Base-by-base conservation (phyloP, 306 rosid genomes). In the Cucumis sativus region DNA sequence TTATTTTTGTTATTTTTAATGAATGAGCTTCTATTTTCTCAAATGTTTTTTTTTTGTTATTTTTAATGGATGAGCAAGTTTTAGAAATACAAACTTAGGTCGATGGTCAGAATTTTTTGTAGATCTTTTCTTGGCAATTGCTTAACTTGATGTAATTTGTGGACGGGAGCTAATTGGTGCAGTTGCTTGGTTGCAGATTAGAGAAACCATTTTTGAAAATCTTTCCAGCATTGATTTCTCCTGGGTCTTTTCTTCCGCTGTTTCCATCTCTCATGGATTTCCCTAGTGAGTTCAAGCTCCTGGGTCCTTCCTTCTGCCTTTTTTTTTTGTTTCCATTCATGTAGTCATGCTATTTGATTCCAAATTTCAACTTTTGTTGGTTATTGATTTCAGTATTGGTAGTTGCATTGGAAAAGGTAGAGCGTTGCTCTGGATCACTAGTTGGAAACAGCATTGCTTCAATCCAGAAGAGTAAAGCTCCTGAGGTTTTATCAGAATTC, bases 381-480 rank as follows among this genome's bases (percentile, higher is more conserved):
- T 77, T 57, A 55, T 79, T 83, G 56, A 58, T 79, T 62, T 68
- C 77, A 95, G 98, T 90, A 79, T 76, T 92, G 89, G 93, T 90
- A 66, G 95, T 95, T 78, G 98, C 98, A 72, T 79, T 95, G 93
- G 98, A 95, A 82, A 95, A 83, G 85, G 96, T 95, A 61, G 96
- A 90, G 82, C 86, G 81, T 79, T 86, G 91, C 85, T 84, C 95
- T 6, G 97, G 98, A 70, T 91, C 98, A 43, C 82, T 92, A 51
- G 91, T 92, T 77, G 98, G 97, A 84, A 90, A 84, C 80, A 92
- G 86, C 85, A 92, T 95, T 81, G 97, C 97, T 82, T 84, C 96
- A 68, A 95, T 95, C 81, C 97, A 95, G 84, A 91, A 95, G 84
- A 92, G 96, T 87, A 79, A 96, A 8, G 98, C 93, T 75, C 98